Evolutionary conservation across 1,284 basidiomycete genomes (phyloP), one percentile per base, ranked within the genome.

Genomic region (Malassezia japonica): DNA sequence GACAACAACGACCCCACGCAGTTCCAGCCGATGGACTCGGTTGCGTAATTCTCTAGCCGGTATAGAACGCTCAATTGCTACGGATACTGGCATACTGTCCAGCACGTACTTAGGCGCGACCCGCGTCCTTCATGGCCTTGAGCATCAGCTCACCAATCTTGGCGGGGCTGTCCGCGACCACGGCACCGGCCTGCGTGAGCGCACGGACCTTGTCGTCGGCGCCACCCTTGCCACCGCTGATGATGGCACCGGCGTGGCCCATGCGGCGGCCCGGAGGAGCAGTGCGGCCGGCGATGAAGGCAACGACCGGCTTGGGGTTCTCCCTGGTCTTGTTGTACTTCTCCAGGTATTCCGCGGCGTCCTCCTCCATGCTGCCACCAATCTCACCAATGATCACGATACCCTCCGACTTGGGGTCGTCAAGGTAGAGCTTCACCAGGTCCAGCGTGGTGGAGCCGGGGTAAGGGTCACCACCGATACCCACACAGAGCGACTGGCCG

Each of bases 331-430:
- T 86, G 81, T 99, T 99, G 79, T 88, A 85, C 75, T 82, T 79
- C 74, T 86, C 84, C 50, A 99, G 79, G 76, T 91, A 94, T 68
- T 91, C 94, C 4, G 94, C 94, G 15, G 94, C 94, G 64, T 98
- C 92, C 75, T 99, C 94, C 77, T 99, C 94, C 91, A 96, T 98
- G 16, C 86, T 85, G 24, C 94, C 94, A 65, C 94, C 94, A 68
- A 99, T 99, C 76, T 99, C 94, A 62, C 94, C 94, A 67, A 99
- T 99, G 62, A 98, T 79, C 50, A 99, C 92, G 61, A 99, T 91
- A 67, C 87, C 87, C 83, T 65, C 37, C 23, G 64, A 57, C 50
- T 66, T 56, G 60, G 86, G 84, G 73, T 99, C 92, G 28, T 91
- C 83, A 54, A 99, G 82, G 78, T 96, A 88, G 57, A 96, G 82